Evolutionary conservation across 148 eudicot species (phyloP).

Genomic region (Chenopodium album): DNA sequence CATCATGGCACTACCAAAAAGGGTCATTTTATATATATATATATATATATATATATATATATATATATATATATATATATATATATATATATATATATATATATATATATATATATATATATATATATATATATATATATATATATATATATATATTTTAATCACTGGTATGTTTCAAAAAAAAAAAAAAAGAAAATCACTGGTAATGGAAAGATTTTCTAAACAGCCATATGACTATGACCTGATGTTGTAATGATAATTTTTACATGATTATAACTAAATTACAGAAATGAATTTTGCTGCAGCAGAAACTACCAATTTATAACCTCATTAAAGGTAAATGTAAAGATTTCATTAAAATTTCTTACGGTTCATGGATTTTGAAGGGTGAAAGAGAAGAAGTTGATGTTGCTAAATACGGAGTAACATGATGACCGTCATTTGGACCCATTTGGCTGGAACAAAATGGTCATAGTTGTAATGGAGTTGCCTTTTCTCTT

Average conservation of each 20-base stretch:
- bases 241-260: not conserved
- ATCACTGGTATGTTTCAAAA: too few species aligned
- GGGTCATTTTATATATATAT: not conserved
- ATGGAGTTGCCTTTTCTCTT: too few species aligned
- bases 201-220: too few species aligned
- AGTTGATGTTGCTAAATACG: too few species aligned
- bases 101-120: too few species aligned
- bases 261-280: too few species aligned
- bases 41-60: not conserved
- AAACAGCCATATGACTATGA: not conserved
- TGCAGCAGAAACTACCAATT: not conserved
- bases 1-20: not conserved
- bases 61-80: not conserved
- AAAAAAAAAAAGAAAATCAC: too few species aligned
- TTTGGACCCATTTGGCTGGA: too few species aligned
- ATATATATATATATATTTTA: not conserved
- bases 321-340: not conserved
- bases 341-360: not conserved
- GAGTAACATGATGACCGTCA: too few species aligned
- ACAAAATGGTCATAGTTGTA: too few species aligned
- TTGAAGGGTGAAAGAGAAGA: too few species aligned
- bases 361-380: not conserved
- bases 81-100: not conserved
- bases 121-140: not conserved
- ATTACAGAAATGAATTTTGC: not conserved